Percentiles rank a stretch among this genome's conserved stretches.
Conservation (phyloP, 768 basidiomycete genomes). For the Leucocoprinus sp. region DNA sequence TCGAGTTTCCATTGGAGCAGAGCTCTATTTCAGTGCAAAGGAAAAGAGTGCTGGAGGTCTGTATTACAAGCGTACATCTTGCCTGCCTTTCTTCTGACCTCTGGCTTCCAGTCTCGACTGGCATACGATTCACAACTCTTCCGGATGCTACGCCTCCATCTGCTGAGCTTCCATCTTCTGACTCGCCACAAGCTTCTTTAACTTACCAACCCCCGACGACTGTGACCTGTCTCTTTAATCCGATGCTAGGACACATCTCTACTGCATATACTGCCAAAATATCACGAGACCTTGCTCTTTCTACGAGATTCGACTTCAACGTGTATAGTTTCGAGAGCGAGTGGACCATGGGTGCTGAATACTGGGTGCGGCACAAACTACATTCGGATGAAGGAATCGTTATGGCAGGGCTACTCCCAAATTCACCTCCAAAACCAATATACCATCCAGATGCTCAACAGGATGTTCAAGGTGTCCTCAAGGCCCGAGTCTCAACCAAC, state of each 20-base stretch:
- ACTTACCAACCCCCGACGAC: slow-evolving; percentile 83
- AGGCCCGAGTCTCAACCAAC: slow-evolving; percentile 83
- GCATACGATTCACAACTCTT: slow-evolving; percentile 88
- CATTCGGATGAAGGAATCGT: slow-evolving; percentile 13
- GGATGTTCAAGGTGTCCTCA: slow-evolving; percentile 74
- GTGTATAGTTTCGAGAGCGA: slow-evolving; percentile 96
- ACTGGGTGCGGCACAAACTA: slow-evolving; percentile 73
- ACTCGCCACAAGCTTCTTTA: slow-evolving; percentile 25
- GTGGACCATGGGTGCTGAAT: slow-evolving; percentile 92
- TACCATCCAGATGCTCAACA: slow-evolving; percentile 12
- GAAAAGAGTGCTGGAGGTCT: slow-evolving; percentile 88
- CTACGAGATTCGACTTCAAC: slow-evolving; percentile 92
- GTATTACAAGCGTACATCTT: slow-evolving; percentile 18
- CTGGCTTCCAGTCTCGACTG: slow-evolving; percentile 67
- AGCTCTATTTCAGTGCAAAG: slow-evolving; percentile 88
- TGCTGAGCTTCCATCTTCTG: slow-evolving; percentile 37
- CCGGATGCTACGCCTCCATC: slow-evolving; percentile 71
- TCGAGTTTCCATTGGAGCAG: slow-evolving; percentile 85
- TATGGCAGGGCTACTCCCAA: slow-evolving; percentile 5
- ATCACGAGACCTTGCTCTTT: slow-evolving; percentile 76
- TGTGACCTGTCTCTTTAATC: slow-evolving; percentile 90
- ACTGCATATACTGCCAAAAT: slow-evolving; percentile 87
- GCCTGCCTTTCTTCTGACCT: not conserved
- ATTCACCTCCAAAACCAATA: not conserved
- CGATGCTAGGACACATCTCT: slow-evolving; percentile 91